Evolutionary conservation across 345 rosid genomes (phyloP), one percentile per base, ranked within the genome.

Genomic region (Rhizophora apiculata): DNA sequence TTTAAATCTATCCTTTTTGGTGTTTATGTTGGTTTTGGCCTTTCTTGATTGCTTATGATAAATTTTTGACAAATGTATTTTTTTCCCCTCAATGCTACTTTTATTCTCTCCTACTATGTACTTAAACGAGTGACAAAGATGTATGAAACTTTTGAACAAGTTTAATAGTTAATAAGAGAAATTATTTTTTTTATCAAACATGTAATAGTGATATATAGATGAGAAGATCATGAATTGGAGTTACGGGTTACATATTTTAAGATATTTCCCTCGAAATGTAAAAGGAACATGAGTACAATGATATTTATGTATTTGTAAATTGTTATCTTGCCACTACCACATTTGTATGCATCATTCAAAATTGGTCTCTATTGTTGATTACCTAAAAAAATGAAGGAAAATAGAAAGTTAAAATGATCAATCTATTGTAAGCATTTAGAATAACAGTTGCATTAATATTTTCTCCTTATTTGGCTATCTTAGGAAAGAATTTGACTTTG

Each of bases 401-500:
- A 32, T 32, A 39, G 18, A 10, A 43, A 11, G 4, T 11, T 11
- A 11, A 13, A 43, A 43, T 11, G 48, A 43, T 43, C 4, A 0
- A 11, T 2, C 48, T 10, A 3, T 43, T 43, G 16, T 6, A 32
- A 64, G 51, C 37, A 29, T 19, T 53, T 53, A 9, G 53, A 30
- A 66, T 66, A 53, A 53, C 29, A 53, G 2, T 5, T 66, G 20
- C 26, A 29, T 53, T n/a, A 2, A n/a, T 31, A 31, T 19, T 11
- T 55, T n/a, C 37, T 67, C 62, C 34, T 56, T 61, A 21, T 55
- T 32, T 55, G 51, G 22, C 36, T 58, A 56, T 32, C 52, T 60
- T 19, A 61, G 66, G 22, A 69, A 69, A 37, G 60, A 48, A 18
- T 69, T 30, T 61, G 60, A 60, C 52, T 21, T 24, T 27, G 72